Evolutionary conservation across 495 filamentous ascomycete species (phyloP).

Genomic region (Penicillium canescens): DNA sequence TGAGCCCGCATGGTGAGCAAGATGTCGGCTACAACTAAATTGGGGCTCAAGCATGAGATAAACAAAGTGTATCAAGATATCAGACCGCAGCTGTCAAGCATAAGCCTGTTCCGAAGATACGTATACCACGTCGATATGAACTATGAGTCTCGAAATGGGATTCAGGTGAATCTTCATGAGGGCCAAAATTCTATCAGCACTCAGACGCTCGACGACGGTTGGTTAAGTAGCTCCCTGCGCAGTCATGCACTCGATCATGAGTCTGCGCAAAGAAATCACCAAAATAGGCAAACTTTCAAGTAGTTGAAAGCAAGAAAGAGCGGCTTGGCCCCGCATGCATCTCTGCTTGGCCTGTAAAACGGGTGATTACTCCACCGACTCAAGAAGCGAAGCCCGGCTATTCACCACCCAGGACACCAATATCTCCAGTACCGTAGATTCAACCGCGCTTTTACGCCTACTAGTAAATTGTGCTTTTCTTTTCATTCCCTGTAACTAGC

Average conservation of each 20-base stretch:
- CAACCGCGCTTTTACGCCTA: neutral
- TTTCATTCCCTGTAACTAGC: neutral
- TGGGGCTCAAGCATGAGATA: neutral
- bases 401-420: neutral
- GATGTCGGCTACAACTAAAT: neutral
- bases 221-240: too few species aligned
- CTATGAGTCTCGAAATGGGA: too few species aligned
- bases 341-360: neutral
- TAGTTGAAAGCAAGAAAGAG: neutral
- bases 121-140: too few species aligned
- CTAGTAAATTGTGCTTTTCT: too few species aligned
- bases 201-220: too few species aligned
- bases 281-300: neutral
- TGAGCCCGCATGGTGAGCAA: neutral
- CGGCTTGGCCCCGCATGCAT: neutral
- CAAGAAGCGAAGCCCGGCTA: neutral
- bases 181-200: too few species aligned
- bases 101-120: neutral
- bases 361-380: neutral
- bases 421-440: neutral
- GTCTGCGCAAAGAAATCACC: too few species aligned
- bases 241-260: too few species aligned
- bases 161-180: too few species aligned
- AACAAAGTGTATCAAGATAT: neutral
- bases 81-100: neutral